Evolutionary conservation across 1,139 yeast genomes (phyloP), one percentile per base, ranked within the genome.

Genomic region (Geotrichum histeridarum): DNA sequence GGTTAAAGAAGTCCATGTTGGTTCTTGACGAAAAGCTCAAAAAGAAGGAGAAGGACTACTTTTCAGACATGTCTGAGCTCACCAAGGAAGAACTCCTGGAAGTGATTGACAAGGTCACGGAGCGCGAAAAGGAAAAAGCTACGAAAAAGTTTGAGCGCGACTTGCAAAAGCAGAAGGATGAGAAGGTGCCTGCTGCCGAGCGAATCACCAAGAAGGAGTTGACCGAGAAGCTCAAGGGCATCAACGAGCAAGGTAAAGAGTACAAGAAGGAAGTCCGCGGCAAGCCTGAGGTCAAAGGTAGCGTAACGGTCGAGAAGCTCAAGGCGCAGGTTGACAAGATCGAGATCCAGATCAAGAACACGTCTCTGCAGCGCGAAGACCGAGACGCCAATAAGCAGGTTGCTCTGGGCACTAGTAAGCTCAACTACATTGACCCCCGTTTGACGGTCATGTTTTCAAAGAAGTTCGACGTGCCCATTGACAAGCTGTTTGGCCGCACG

Each of bases 371-470:
- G 67, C 77, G 89, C 67, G 84, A 88, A 69, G 98, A 91, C 67
- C 89, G 87, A 70, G 96, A 91, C 68, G 97, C 89, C 67, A 91
- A 91, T 67, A 88, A 96, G 0, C 89, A 88, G 61, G 98, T 93
- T 32, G 91, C 98, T 0, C 76, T 91, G 63, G 91, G 96, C 46
- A 91, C 99, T 0, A 87, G 96, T 39, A 91, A 91, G 73, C 83
- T 88, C 79, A 91, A 91, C 70, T 91, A 91, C 75, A 91, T 91
- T 59, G 99, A 93, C 70, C 99, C 99, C 30, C 77, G 99, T 63
- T 75, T 93, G 63, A 84, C 95, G 0, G 97, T 88, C 48, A 83
- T 88, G 78, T 93, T 90, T 70, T 81, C 96, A 50, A 90, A 90
- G 70, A 87, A 83, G 70, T 89, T 76, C 67, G 77, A 81, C 56